Evolutionary conservation across 148 eudicot genomes (phyloP).

Genomic region (Cornus kousa): DNA sequence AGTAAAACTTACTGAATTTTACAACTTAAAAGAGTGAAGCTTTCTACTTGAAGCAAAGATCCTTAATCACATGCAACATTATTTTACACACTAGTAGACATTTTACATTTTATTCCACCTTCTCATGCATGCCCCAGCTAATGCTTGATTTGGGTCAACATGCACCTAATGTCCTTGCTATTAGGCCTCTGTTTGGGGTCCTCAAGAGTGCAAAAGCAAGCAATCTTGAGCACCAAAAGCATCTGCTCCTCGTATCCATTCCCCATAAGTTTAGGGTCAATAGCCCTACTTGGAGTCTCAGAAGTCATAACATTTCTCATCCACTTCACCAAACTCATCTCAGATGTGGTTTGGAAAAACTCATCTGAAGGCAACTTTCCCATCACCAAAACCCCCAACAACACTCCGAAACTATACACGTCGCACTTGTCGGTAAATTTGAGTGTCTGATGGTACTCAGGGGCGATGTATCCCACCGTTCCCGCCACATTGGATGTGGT

Average conservation of each 20-base stretch:
- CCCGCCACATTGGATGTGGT: conserved; percentile 72
- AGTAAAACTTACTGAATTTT: neutral
- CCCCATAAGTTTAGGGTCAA: conserved; percentile 60
- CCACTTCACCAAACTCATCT: conserved; percentile 75
- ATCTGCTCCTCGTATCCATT: conserved; percentile 86
- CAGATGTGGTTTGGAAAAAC: conserved; percentile 61
- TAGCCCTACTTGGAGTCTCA: conserved; percentile 60
- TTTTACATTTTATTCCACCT: too few relatives aligned
- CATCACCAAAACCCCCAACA: conserved; percentile 67
- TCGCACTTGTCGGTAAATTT: conserved; percentile 94
- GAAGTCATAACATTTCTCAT: conserved; percentile 74
- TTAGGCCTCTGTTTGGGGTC: conserved; percentile 90
- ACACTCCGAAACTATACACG: conserved; percentile 77
- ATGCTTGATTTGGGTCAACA: conserved; percentile 77
- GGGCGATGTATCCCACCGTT: conserved; percentile 87
- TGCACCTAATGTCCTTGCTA: conserved; percentile 72
- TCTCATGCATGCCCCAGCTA: neutral
- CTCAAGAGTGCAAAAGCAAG: conserved; percentile 78
- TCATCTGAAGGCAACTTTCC: conserved; percentile 75
- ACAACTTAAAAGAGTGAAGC: neutral
- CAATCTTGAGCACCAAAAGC: conserved; percentile 85
- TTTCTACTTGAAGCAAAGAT: neutral
- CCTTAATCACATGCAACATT: conserved; percentile 6
- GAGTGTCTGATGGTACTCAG: conserved; percentile 75
- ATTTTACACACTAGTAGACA: neutral